These are phyloP conservation scores for Penicillium sp. DNA, from an alignment of 2,329 filamentous ascomycete genomes.

Conservation along the genomic window DNA sequence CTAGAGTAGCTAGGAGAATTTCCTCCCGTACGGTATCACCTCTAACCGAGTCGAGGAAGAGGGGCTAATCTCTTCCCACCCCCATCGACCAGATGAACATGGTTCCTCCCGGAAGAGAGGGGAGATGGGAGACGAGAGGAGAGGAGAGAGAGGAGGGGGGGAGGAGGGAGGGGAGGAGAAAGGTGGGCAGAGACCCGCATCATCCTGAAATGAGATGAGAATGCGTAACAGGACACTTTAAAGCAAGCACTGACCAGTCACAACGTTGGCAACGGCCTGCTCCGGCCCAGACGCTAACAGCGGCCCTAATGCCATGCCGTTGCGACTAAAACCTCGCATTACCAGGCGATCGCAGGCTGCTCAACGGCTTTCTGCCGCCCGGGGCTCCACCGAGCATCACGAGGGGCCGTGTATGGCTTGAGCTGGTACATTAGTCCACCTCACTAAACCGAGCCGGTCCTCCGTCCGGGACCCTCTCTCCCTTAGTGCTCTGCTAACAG, in stretches of 20 bases:
- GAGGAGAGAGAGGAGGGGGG: background rate
- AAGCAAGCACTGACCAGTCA: slow-evolving; percentile 19
- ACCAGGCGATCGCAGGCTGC: slow-evolving; percentile 14
- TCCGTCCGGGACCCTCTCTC: background rate
- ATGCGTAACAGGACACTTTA: slow-evolving; percentile 20
- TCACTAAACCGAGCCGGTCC: background rate
- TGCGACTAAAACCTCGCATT: slow-evolving; percentile 18
- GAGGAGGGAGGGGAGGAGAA: background rate
- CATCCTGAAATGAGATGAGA: slow-evolving; percentile 25
- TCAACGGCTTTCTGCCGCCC: slow-evolving; percentile 17
- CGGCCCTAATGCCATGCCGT: slow-evolving; percentile 22
- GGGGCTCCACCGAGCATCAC: slow-evolving; percentile 1
- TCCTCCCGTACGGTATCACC: background rate
- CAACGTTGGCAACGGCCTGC: slow-evolving; percentile 12
- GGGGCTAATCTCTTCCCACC: background rate
- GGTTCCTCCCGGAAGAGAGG: slow-evolving; percentile 1
- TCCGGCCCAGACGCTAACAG: slow-evolving; percentile 20
- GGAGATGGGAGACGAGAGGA: background rate
- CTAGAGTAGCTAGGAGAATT: background rate
- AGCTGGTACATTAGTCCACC: background rate
- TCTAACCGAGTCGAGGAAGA: slow-evolving; percentile 11
- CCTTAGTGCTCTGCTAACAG: background rate
- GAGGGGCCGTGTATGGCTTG: background rate
- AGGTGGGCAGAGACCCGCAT: slow-evolving; percentile 18
- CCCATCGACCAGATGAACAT: slow-evolving; percentile 5